Evolutionary conservation across 768 basidiomycete species (phyloP).

Genomic region (Lentinula sp.): DNA sequence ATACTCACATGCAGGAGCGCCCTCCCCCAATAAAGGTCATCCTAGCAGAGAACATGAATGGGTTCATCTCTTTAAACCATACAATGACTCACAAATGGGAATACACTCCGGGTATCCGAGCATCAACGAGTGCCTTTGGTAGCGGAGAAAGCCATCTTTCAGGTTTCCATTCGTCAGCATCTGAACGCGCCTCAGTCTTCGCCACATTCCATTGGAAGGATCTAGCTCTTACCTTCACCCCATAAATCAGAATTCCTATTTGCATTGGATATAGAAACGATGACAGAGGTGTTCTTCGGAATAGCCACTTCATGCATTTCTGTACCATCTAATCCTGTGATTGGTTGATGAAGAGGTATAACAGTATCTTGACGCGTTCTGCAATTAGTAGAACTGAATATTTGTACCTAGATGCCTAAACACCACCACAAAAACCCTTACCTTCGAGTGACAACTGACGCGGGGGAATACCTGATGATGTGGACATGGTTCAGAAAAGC

Average conservation of each 20-base stretch:
- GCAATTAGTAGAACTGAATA: neutral
- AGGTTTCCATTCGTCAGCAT: conserved; percentile 39
- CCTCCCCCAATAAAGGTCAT: conserved; percentile 38
- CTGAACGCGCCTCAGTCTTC: conserved; percentile 6
- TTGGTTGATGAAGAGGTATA: conserved; percentile 27
- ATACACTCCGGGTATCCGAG: conserved; percentile 28
- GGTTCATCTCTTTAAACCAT: neutral
- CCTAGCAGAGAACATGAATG: conserved; percentile 14
- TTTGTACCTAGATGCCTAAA: no score
- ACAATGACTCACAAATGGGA: conserved; percentile 23
- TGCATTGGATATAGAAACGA: conserved; percentile 20
- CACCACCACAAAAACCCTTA: conserved; percentile 9
- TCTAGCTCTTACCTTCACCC: conserved; percentile 18
- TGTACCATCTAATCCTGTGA: conserved; percentile 22
- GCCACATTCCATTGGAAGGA: neutral
- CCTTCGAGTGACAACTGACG: conserved; percentile 16
- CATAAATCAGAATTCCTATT: conserved; percentile 31
- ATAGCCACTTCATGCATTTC: conserved; percentile 18
- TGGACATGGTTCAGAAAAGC: neutral
- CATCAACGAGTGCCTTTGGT: conserved; percentile 23
- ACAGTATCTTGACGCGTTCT: conserved; percentile 25
- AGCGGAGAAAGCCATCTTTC: conserved; percentile 35
- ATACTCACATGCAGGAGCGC: conserved; percentile 30
- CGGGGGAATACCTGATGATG: conserved; percentile 19
- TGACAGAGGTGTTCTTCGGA: conserved; percentile 20